phyloP scores from a whole-genome alignment of 78 protist species.

The Polysphondylium violaceum region DNA sequence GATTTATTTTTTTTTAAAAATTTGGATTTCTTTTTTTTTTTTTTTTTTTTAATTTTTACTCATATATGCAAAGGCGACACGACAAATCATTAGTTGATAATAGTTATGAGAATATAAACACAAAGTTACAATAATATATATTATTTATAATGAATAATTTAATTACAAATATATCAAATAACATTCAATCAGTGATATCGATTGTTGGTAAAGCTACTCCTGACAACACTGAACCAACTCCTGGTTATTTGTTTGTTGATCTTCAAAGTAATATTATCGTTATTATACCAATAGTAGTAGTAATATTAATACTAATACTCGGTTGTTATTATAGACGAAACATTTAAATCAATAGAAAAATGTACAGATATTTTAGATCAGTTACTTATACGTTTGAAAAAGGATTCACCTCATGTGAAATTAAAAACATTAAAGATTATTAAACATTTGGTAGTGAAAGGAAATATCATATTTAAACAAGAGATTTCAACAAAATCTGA shows the following conservation, averaged over 20 bases:
- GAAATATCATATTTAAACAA: slow-evolving; percentile 13
- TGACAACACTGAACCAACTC: slow-evolving; percentile 43
- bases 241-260: slow-evolving; percentile 49
- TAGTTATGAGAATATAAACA: too few species aligned
- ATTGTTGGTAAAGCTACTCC: slow-evolving; percentile 49
- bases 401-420: slow-evolving; percentile 41
- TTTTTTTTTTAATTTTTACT: too few species aligned
- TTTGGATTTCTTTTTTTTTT: too few species aligned
- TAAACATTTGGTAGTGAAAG: slow-evolving; percentile 35
- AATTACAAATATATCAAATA: slow-evolving; percentile 10
- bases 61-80: too few species aligned
- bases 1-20: too few species aligned
- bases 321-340: slow-evolving; percentile 13
- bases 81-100: too few species aligned
- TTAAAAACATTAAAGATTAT: slow-evolving; percentile 35
- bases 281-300: not conserved
- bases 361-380: slow-evolving; percentile 30
- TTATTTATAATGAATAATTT: slow-evolving; percentile 9
- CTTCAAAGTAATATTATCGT: slow-evolving; percentile 37
- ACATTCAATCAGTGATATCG: not conserved
- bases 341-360: slow-evolving; percentile 22
- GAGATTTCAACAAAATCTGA: slow-evolving; percentile 27
- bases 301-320: not conserved
- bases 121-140: too few species aligned
- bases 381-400: slow-evolving; percentile 30